Conservation (phyloP, 2,329 filamentous ascomycete genomes). For the Exophiala dermatitidis region DNA sequence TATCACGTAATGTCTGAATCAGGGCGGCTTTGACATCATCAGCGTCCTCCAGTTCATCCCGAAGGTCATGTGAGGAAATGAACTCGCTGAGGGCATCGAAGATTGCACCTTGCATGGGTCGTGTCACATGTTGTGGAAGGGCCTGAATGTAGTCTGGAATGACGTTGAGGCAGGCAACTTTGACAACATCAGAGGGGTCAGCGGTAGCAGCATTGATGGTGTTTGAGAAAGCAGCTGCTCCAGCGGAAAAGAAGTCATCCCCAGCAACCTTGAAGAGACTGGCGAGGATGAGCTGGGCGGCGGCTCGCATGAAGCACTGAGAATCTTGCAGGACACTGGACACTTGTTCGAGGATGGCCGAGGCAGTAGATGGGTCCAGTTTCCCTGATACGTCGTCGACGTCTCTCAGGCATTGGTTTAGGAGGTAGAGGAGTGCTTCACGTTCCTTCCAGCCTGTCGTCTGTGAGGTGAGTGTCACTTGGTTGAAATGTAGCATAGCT, state of each 20-base stretch:
- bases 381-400: constrained; percentile 69
- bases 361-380: constrained; percentile 62
- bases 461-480: constrained; percentile 5
- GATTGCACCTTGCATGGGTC: constrained; percentile 54
- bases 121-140: constrained; percentile 45
- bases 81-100: constrained; percentile 61
- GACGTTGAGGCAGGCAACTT: constrained; percentile 83
- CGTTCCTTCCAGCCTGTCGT: constrained; percentile 55
- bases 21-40: constrained; percentile 89
- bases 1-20: constrained; percentile 75
- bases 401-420: constrained; percentile 77
- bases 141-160: constrained; percentile 61
- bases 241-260: constrained; percentile 42
- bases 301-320: constrained; percentile 71
- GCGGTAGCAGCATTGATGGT: constrained; percentile 66
- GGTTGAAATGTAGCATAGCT: constrained; percentile 69
- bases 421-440: constrained; percentile 75
- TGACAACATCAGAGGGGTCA: constrained; percentile 79
- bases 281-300: constrained; percentile 81
- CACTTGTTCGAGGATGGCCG: constrained; percentile 72
- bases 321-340: constrained; percentile 64
- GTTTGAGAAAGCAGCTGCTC: constrained; percentile 44
- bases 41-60: constrained; percentile 68
- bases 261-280: constrained; percentile 64
- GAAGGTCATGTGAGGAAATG: constrained; percentile 69